Conservation (phyloP, 805 yeast species). For the Kodamaea restingae region DNA sequence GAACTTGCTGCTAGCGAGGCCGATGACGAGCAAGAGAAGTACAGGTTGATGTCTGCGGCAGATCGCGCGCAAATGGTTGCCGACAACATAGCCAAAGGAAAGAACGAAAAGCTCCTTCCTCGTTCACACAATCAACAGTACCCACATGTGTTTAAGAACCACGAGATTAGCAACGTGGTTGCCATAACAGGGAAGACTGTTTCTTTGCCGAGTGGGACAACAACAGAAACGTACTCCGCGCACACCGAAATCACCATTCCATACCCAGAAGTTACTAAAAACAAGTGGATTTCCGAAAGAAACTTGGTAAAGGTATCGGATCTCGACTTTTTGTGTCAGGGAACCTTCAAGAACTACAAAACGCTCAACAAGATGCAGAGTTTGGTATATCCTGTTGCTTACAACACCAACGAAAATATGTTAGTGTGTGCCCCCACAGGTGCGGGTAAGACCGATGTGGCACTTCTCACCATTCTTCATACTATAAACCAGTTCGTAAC, state of each 20-base stretch:
- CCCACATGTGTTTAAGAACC: constrained; percentile 82
- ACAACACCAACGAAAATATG: constrained; percentile 91
- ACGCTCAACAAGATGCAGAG: constrained; percentile 86
- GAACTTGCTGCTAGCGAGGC: constrained; percentile 8
- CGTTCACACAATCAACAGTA: constrained; percentile 49
- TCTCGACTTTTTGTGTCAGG: constrained; percentile 73
- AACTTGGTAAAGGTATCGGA: constrained; percentile 55
- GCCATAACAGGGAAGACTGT: constrained; percentile 77
- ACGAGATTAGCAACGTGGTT: constrained; percentile 31
- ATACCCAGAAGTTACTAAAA: constrained; percentile 49
- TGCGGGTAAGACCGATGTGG: constrained; percentile 96
- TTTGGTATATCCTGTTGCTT: constrained; percentile 86
- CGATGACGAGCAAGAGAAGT: constrained; percentile 11
- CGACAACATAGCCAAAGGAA: constrained; percentile 47
- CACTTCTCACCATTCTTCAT: constrained; percentile 73
- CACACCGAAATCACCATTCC: constrained; percentile 88
- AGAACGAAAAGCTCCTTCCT: constrained; percentile 46
- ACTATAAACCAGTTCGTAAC: constrained; percentile 69
- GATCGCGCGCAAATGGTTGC: constrained; percentile 53
- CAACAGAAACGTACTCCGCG: constrained; percentile 53
- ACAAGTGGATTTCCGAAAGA: constrained; percentile 39
- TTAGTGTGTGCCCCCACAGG: constrained; percentile 96
- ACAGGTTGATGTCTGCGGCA: constrained; percentile 44
- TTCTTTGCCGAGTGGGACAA: constrained; percentile 77
- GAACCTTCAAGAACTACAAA: constrained; percentile 77